A percentile compares a stretch with the other conserved stretches of the same genome.
Conservation (phyloP, 805 yeast genomes). For the Barnettozyma sucrosica region DNA sequence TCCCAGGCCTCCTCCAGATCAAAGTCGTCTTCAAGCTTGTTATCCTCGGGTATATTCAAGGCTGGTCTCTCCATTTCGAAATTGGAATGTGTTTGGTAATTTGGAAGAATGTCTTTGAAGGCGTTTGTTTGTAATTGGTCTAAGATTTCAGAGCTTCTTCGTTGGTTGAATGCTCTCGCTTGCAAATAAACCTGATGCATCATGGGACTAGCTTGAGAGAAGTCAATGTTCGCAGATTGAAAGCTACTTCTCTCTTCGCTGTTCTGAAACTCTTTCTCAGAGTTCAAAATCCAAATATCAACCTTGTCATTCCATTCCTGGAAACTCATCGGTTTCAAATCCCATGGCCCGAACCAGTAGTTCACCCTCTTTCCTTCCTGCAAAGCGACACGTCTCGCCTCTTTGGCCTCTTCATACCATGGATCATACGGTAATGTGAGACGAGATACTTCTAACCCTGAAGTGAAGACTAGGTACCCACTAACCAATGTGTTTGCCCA, state of each 20-base stretch:
- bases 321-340: constrained; percentile 45
- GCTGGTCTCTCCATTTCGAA: constrained; percentile 11
- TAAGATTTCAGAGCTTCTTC: constrained; percentile 19
- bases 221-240: neutral
- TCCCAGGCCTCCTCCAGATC: constrained; percentile 25
- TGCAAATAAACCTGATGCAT: constrained; percentile 14
- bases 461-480: constrained; percentile 41
- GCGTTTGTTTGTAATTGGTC: constrained; percentile 12
- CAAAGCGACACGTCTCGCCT: constrained; percentile 41
- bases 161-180: constrained; percentile 12
- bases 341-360: constrained; percentile 65
- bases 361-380: constrained; percentile 42
- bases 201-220: constrained; percentile 3
- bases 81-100: constrained; percentile 10
- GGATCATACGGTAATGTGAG: constrained; percentile 51
- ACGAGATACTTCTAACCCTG: constrained; percentile 53
- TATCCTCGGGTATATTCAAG: constrained; percentile 16
- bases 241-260: neutral
- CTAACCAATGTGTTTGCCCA: constrained; percentile 36
- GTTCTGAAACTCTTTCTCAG: constrained; percentile 10
- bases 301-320: constrained; percentile 30
- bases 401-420: constrained; percentile 63
- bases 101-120: constrained; percentile 17
- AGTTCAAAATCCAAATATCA: constrained; percentile 22
- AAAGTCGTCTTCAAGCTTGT: constrained; percentile 18